Percentiles rank a stretch among this genome's conserved stretches.
These are phyloP conservation scores for Coemansia erecta DNA, from an alignment of 192 early-diverging fungal genomes.

Conservation along the genomic window DNA sequence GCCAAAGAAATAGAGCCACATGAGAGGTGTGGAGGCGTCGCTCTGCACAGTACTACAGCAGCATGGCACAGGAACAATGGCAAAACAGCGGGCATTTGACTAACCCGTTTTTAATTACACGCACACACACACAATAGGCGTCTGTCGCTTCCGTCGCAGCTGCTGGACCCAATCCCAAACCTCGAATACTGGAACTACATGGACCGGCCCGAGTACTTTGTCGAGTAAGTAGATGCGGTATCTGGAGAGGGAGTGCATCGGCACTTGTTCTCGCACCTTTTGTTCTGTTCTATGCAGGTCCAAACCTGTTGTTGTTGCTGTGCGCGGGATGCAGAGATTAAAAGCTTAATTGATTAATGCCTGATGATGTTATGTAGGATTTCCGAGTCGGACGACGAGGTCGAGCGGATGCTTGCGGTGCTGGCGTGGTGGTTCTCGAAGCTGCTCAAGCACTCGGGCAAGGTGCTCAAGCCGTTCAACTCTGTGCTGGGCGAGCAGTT, in stretches of 20 bases:
- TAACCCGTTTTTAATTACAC: not conserved
- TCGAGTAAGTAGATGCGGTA: conserved; percentile 36
- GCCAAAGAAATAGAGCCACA: too few relatives aligned
- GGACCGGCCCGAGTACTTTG: conserved; percentile 73
- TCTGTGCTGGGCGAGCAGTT: conserved; percentile 60
- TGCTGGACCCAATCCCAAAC: conserved; percentile 70
- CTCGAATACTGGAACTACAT: conserved; percentile 79
- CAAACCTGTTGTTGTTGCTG: not conserved
- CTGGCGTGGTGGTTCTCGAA: conserved; percentile 73
- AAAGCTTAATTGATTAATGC: conserved; percentile 1
- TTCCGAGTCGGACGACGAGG: conserved; percentile 58
- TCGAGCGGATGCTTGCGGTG: conserved; percentile 68
- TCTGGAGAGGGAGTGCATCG: too few relatives aligned
- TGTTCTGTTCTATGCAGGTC: not conserved
- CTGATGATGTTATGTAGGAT: conserved; percentile 43
- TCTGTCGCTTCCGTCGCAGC: conserved; percentile 67
- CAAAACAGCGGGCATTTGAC: too few relatives aligned
- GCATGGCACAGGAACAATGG: too few relatives aligned
- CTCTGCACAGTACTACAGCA: too few relatives aligned
- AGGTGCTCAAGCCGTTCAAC: conserved; percentile 60
- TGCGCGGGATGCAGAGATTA: not conserved
- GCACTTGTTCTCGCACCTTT: not conserved
- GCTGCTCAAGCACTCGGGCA: conserved; percentile 61
- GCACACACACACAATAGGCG: conserved; percentile 57
- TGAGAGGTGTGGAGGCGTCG: too few relatives aligned